Conservation (phyloP, 257 asterid species). For the Buddleja alternifolia region DNA sequence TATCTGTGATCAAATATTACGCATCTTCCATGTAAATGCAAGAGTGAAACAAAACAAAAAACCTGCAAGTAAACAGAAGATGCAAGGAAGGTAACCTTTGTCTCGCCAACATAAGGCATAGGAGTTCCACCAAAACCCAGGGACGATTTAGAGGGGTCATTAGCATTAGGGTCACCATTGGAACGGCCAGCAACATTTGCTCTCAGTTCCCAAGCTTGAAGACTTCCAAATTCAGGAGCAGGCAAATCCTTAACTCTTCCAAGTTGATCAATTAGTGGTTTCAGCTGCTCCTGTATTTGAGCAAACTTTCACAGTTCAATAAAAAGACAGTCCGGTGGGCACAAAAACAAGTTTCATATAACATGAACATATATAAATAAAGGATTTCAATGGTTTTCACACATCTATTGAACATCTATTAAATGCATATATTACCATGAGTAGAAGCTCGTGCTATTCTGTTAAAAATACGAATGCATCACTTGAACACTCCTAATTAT, state of each 20-base stretch:
- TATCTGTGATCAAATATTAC: not conserved
- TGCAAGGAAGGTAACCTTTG: slow-evolving; percentile 57
- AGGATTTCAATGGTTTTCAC: slow-evolving; percentile 3
- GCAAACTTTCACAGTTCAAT: slow-evolving; percentile 26
- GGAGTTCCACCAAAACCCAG: slow-evolving; percentile 84
- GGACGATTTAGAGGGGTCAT: slow-evolving; percentile 62
- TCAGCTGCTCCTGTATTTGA: slow-evolving; percentile 70
- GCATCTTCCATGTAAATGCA: not conserved
- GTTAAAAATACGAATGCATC: too few relatives aligned
- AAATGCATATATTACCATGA: not conserved
- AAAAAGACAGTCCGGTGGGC: slow-evolving; percentile 2
- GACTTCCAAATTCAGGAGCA: slow-evolving; percentile 84
- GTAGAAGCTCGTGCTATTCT: too few relatives aligned
- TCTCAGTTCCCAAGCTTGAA: slow-evolving; percentile 88
- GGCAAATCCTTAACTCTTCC: slow-evolving; percentile 87
- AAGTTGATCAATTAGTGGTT: slow-evolving; percentile 82
- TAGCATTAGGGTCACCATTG: slow-evolving; percentile 60
- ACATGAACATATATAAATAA: not conserved
- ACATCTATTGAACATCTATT: not conserved
- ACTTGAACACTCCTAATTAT: too few relatives aligned
- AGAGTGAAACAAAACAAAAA: not conserved
- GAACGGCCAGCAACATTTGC: slow-evolving; percentile 69
- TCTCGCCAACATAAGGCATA: slow-evolving; percentile 90
- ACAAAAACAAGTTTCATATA: not conserved
- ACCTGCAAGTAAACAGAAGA: slow-evolving; percentile 18